Conservation (phyloP, 495 filamentous ascomycete genomes). For the Oidiodendron maius region DNA sequence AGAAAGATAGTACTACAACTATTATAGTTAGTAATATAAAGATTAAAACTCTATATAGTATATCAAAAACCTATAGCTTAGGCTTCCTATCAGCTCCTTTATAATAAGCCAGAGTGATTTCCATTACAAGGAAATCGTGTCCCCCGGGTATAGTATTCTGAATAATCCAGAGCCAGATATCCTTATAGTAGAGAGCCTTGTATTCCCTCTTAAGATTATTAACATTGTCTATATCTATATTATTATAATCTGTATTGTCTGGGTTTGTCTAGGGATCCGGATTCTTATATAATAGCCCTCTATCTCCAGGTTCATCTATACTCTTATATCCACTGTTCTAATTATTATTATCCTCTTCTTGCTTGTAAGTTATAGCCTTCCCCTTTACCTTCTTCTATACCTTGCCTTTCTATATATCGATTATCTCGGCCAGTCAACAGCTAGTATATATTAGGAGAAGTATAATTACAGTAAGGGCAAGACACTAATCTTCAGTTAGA, state of each 20-base stretch:
- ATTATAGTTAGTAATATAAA: neutral
- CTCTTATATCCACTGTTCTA: no score
- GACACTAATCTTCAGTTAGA: constrained; percentile 4
- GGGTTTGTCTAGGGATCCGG: no score
- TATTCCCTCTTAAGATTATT: no score
- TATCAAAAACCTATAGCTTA: constrained; percentile 23
- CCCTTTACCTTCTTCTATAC: no score
- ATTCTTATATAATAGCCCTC: no score
- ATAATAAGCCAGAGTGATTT: constrained; percentile 20
- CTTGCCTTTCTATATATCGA: no score
- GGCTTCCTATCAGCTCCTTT: constrained; percentile 26
- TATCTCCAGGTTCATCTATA: no score
- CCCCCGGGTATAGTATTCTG: constrained; percentile 4
- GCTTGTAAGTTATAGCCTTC: neutral
- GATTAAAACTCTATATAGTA: neutral
- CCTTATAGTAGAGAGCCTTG: no score
- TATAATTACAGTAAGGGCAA: constrained; percentile 3
- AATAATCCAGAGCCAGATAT: constrained; percentile 8
- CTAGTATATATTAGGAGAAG: constrained; percentile 6
- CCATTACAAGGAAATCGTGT: constrained; percentile 10
- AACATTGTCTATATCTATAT: no score
- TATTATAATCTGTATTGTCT: no score
- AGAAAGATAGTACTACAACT: constrained; percentile 12
- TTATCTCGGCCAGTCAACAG: constrained; percentile 6
- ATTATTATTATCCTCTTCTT: no score